Conservation (phyloP, 225 moss, liverwort and hornwort species). For the Pseudoscleropodium purum region DNA sequence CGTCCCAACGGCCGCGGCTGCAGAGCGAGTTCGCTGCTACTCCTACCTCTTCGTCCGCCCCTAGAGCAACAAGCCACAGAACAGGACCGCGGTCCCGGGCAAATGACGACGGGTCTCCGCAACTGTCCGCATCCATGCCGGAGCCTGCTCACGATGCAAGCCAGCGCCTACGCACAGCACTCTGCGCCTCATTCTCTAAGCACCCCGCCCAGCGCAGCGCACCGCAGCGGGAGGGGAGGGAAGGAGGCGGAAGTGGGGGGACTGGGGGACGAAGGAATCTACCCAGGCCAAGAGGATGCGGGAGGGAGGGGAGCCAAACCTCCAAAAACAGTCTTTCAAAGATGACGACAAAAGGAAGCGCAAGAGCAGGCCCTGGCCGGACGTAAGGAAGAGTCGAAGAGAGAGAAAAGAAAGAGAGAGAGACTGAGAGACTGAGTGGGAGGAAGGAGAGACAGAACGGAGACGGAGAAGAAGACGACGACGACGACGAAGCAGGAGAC, state of each 20-base stretch:
- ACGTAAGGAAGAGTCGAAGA: constrained; percentile 11
- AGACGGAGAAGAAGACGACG: background rate
- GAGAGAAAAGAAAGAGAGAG: background rate
- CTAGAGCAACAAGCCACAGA: constrained; percentile 39
- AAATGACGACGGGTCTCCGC: constrained; percentile 31
- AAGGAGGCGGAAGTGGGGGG: background rate
- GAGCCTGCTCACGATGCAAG: constrained; percentile 39
- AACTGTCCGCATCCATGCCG: constrained; percentile 39
- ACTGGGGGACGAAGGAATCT: constrained; percentile 4
- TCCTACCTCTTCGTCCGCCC: constrained; percentile 44
- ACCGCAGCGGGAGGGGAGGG: background rate
- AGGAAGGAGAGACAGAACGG: background rate
- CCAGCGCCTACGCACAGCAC: constrained; percentile 37
- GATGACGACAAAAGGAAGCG: constrained; percentile 49
- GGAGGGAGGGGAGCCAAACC: background rate
- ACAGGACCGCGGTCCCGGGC: constrained; percentile 34
- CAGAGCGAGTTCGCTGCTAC: constrained; percentile 3
- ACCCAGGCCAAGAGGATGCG: background rate
- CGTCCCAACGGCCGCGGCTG: background rate
- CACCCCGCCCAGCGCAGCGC: constrained; percentile 20
- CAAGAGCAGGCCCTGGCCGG: constrained; percentile 23
- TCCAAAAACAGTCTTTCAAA: constrained; percentile 30
- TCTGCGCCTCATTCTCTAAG: constrained; percentile 50
- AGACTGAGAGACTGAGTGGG: background rate
- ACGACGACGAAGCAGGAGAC: background rate